Evolutionary conservation across 768 basidiomycete genomes (phyloP), one percentile per base, ranked within the genome.

Genomic region (Leccinum uliginosum): DNA sequence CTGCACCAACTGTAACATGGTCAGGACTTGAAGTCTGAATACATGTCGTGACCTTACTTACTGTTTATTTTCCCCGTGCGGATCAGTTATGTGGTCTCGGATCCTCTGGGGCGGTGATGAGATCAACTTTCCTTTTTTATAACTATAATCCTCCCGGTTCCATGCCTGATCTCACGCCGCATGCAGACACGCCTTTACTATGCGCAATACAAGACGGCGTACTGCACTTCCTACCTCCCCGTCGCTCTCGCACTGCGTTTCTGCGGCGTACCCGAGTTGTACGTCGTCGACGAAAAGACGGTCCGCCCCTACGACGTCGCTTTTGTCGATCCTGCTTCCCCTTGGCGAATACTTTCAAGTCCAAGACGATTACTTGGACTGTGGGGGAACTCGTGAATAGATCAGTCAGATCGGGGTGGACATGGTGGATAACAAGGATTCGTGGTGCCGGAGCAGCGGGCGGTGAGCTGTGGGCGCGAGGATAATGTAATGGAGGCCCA

Each of bases 341-440:
- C 23, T 56, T 12, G 52, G 43, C 2, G 53, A 55, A 7, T 56
- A 56, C 11, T 27, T 27, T 7, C 55, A 56, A 19, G 35, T 44
- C 15, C 53, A 55, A 74, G 96, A 98, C 70, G 96, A 98, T 74
- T 97, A 86, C 74, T 83, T 98, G 65, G 96, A 99, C 73, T 96
- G 84, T 69, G 86, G 89, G 19, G 93, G 87, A 5, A 83, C 89
- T 7, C 92, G 93, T 0, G 93, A 94, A 73, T 80, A 89, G 64
- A 89, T 97, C 51, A 96, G 96, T 46, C 98, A 99, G 76, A 85
- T 99, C 56, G 96, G 95, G 21, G 98, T 95, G 14, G 96, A 98
- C 71, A 99, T 99, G 66, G 72, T 98, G 57, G 96, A 99, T 74
- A 98, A 98, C 84, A 99, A 99, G 76, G 98, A 96, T 73, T 89